Percentiles rank a stretch among this genome's conserved stretches.
phyloP scores from a whole-genome alignment of 306 rosid species.

The Casuarina glauca region DNA sequence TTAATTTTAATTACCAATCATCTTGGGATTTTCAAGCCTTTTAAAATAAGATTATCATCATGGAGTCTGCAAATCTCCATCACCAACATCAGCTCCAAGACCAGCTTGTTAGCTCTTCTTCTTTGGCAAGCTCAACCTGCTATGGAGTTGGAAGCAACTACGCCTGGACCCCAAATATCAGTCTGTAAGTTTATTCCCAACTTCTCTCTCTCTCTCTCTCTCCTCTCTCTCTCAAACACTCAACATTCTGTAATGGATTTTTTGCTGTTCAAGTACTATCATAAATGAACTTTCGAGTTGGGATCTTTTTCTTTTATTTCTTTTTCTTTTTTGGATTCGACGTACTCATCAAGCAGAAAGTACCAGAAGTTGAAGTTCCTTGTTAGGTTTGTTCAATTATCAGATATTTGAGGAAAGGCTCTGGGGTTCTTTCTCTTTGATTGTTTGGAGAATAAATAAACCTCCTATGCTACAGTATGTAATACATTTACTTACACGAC shows the following conservation, averaged over 20 bases:
- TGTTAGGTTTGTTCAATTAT: not conserved
- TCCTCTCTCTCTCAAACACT: not conserved
- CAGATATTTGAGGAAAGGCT: not conserved
- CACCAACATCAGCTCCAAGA: constrained; percentile 60
- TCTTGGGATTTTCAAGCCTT: constrained; percentile 86
- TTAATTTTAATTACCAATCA: constrained; percentile 35
- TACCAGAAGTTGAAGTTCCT: not conserved
- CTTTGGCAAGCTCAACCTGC: constrained; percentile 38
- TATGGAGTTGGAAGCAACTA: constrained; percentile 45
- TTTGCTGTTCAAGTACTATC: constrained; percentile 9
- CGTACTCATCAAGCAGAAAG: constrained; percentile 9
- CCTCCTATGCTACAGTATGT: not conserved
- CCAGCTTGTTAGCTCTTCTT: constrained; percentile 43
- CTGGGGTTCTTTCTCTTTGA: not conserved
- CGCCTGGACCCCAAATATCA: constrained; percentile 50
- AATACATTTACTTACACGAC: not conserved
- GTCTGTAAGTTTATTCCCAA: constrained; percentile 48
- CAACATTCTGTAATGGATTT: not conserved
- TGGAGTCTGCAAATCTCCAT: constrained; percentile 78
- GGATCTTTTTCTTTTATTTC: not conserved
- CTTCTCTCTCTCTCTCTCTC: constrained; percentile 13
- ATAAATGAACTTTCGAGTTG: constrained; percentile 16
- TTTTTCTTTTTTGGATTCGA: constrained; percentile 9
- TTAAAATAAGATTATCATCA: constrained; percentile 32
- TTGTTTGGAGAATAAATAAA: not conserved